phyloP scores from a whole-genome alignment of 208 protist species.

The Trichomonas vaginalis region DNA sequence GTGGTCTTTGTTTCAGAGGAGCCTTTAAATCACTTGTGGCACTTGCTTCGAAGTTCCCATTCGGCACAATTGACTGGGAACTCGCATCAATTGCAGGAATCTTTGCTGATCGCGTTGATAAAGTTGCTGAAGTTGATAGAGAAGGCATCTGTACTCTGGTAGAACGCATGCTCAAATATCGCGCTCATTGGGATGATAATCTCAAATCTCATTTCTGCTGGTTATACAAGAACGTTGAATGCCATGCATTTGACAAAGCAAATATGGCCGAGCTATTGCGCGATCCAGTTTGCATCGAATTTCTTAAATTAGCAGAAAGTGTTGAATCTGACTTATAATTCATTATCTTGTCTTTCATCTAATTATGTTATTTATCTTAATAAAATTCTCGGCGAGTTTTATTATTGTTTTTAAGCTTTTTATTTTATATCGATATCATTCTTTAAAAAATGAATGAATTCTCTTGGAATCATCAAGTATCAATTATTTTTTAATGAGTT shows the following conservation, averaged over 20 bases:
- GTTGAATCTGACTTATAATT: not conserved
- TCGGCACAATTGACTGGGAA: not conserved
- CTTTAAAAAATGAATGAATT: no score
- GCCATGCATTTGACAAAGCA: not conserved
- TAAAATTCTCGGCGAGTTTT: no score
- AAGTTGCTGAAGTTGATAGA: not conserved
- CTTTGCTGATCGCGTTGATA: not conserved
- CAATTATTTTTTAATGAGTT: no score
- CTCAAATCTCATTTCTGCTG: not conserved
- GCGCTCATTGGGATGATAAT: not conserved
- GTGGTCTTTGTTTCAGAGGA: not conserved
- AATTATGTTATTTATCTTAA: no score
- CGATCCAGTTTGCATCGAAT: not conserved
- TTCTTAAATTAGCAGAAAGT: not conserved
- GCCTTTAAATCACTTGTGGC: not conserved
- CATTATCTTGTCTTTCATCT: no score
- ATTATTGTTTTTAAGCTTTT: no score
- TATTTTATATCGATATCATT: no score
- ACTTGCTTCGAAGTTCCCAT: not conserved
- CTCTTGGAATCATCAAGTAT: no score
- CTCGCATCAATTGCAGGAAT: not conserved
- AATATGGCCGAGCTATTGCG: not conserved
- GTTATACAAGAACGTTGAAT: not conserved
- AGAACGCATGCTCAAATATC: not conserved
- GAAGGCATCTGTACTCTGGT: not conserved